phyloP scores from a whole-genome alignment of 164 flowering plant species.

The Taxillus chinensis region DNA sequence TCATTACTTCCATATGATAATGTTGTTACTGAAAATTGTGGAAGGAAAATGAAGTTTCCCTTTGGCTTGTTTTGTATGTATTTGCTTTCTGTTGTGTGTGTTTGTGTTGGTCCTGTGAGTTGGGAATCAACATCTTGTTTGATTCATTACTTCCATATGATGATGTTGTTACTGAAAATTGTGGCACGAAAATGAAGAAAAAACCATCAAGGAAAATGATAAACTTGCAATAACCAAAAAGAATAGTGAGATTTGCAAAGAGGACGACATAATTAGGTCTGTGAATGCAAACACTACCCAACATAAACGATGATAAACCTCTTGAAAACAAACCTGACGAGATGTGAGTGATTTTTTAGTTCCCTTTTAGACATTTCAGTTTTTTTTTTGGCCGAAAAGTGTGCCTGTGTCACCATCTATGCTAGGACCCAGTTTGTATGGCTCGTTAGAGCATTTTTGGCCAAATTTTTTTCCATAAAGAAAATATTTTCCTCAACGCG shows the following conservation, averaged over 20 bases:
- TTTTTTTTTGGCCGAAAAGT: too few species aligned
- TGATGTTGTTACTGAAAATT: constrained; percentile 13
- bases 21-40: constrained; percentile 13
- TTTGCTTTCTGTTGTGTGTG: too few species aligned
- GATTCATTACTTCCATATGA: constrained; percentile 11
- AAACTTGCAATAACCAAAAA: constrained; percentile 15
- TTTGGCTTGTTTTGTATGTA: too few species aligned
- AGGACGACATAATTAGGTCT: constrained; percentile 2
- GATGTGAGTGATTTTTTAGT: constrained; percentile 27
- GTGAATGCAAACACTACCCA: constrained; percentile 4
- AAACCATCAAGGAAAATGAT: constrained; percentile 33
- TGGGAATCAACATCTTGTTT: not conserved
- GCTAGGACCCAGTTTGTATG: too few species aligned
- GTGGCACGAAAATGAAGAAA: constrained; percentile 25
- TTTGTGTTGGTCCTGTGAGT: too few species aligned
- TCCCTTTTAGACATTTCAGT: too few species aligned
- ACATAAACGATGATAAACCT: constrained; percentile 9
- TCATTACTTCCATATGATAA: constrained; percentile 13
- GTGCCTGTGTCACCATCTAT: too few species aligned
- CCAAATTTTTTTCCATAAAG: too few species aligned
- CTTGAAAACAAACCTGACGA: constrained; percentile 12
- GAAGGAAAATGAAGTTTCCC: constrained; percentile 15
- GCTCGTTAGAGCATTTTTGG: too few species aligned
- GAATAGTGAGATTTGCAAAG: constrained; percentile 5
- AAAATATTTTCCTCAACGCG: too few species aligned